A percentile compares a stretch with the other conserved stretches of the same genome.
Conservation (phyloP, 441 rosid species). For the Lepidium campestre region DNA sequence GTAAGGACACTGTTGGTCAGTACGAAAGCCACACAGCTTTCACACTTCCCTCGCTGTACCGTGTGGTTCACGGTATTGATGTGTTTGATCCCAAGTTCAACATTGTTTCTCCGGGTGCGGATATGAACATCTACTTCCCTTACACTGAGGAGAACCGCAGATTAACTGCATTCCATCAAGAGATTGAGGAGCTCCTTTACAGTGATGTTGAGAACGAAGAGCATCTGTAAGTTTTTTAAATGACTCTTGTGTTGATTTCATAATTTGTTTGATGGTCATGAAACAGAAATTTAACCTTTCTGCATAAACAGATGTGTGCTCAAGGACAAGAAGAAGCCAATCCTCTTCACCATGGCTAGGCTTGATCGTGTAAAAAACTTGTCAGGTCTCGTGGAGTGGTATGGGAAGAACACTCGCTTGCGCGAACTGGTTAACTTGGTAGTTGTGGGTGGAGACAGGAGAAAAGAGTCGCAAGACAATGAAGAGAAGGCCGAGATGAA, state of each 20-base stretch:
- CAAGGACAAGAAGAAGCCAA: conserved; percentile 74
- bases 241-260: not conserved
- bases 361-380: conserved; percentile 90
- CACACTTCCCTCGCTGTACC: conserved; percentile 38
- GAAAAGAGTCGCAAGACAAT: conserved; percentile 68
- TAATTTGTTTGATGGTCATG: not conserved
- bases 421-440: conserved; percentile 78
- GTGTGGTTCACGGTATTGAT: conserved; percentile 38
- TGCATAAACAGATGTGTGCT: conserved; percentile 49
- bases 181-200: conserved; percentile 34
- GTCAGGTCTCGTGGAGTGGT: conserved; percentile 87
- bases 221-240: conserved; percentile 32
- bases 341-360: conserved; percentile 91
- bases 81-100: conserved; percentile 45
- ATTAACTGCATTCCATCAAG: conserved; percentile 18
- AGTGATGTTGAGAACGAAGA: conserved; percentile 31
- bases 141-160: conserved; percentile 29
- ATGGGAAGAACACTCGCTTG: conserved; percentile 58
- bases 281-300: not conserved
- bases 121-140: conserved; percentile 41
- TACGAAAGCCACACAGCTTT: conserved; percentile 40
- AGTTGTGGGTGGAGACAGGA: conserved; percentile 83
- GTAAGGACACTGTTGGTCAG: conserved; percentile 73
- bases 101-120: conserved; percentile 42
- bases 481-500: conserved; percentile 89